phyloP scores from a whole-genome alignment of 1,284 basidiomycete genomes.

The Trichosporon coremiiforme region DNA sequence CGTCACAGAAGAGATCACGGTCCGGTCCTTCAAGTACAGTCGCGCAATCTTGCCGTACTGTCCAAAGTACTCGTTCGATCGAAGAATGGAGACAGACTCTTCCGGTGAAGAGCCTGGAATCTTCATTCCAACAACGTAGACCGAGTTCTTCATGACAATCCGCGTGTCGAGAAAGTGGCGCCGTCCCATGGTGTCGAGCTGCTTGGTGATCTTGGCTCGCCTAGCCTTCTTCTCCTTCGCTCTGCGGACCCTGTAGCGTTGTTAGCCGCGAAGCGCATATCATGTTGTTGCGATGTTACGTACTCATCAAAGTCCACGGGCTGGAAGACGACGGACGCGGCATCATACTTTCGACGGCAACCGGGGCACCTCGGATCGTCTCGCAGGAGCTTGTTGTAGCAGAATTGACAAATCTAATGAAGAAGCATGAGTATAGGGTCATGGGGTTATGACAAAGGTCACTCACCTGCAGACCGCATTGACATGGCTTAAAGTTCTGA shows the following conservation, averaged over 20 bases:
- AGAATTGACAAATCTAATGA: constrained; percentile 93
- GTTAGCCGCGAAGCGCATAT: constrained; percentile 20
- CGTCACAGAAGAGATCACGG: constrained; percentile 59
- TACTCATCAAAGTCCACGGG: constrained; percentile 95
- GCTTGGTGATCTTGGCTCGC: constrained; percentile 92
- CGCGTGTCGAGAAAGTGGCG: constrained; percentile 90
- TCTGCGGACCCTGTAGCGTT: constrained; percentile 75
- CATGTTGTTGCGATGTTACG: constrained; percentile 51
- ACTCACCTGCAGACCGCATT: constrained; percentile 94
- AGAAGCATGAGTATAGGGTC: constrained; percentile 27
- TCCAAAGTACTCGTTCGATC: constrained; percentile 96
- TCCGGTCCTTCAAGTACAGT: constrained; percentile 89
- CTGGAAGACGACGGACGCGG: constrained; percentile 92
- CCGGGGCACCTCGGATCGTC: constrained; percentile 96
- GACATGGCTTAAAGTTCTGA: constrained; percentile 98
- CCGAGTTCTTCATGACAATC: constrained; percentile 94
- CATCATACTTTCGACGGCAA: constrained; percentile 90
- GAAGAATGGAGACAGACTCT: constrained; percentile 92
- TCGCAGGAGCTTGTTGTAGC: constrained; percentile 98
- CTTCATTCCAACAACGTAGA: constrained; percentile 89
- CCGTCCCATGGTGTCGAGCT: constrained; percentile 83
- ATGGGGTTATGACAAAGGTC: constrained; percentile 14
- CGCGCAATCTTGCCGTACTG: constrained; percentile 98
- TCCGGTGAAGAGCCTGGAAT: constrained; percentile 77
- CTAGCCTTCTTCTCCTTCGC: constrained; percentile 95